Evolutionary conservation across 2,329 filamentous ascomycete species (phyloP).

Genomic region (Didymella pomorum): DNA sequence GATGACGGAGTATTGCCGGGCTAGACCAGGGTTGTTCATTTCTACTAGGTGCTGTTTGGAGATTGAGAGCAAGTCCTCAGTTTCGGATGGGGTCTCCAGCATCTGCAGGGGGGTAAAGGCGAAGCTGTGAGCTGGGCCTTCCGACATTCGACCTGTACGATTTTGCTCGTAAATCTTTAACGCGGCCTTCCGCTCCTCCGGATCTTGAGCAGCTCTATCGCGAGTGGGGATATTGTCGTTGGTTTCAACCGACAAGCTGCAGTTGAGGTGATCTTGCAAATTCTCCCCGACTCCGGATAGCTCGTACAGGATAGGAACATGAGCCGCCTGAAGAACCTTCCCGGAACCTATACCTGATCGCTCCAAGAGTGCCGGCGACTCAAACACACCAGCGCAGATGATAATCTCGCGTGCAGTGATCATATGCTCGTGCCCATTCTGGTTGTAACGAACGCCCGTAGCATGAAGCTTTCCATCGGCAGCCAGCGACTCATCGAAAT

Average conservation of each 20-base stretch:
- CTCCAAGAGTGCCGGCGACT: conserved; percentile 62
- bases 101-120: conserved; percentile 33
- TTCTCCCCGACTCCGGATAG: conserved; percentile 69
- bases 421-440: conserved; percentile 15
- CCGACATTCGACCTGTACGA: conserved; percentile 26
- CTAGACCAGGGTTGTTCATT: conserved; percentile 10
- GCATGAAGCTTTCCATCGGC: conserved; percentile 25
- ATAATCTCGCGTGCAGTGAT: conserved; percentile 25
- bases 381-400: conserved; percentile 57
- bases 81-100: conserved; percentile 24
- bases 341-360: conserved; percentile 66
- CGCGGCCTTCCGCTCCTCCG: conserved; percentile 21
- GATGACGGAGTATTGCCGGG: conserved; percentile 25
- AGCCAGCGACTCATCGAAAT: conserved; percentile 17
- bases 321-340: conserved; percentile 57
- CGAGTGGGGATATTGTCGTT: conserved; percentile 22
- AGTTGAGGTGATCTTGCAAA: conserved; percentile 63
- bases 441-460: conserved; percentile 22
- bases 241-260: conserved; percentile 25
- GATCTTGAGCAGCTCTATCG: conserved; percentile 20
- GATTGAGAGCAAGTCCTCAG: conserved; percentile 3
- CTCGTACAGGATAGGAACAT: conserved; percentile 61
- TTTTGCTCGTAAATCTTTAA: conserved; percentile 24
- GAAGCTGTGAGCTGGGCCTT: conserved; percentile 32
- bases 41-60: conserved; percentile 7